Evolutionary conservation across 176 grass and related monocot genomes (phyloP).

Genomic region (Aechmea fasciata): DNA sequence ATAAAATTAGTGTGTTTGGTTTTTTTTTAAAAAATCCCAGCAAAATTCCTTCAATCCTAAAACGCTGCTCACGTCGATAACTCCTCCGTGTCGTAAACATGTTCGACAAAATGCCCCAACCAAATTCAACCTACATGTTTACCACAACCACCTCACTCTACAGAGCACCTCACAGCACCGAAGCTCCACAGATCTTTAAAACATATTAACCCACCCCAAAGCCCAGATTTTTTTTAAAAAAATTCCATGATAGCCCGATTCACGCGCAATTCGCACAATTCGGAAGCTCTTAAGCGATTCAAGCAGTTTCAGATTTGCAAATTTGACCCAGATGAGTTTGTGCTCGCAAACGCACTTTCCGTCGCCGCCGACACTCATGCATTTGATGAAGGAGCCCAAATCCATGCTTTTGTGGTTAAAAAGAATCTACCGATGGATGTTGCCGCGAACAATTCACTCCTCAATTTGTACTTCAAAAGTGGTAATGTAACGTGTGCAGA

Average conservation of each 20-base stretch:
- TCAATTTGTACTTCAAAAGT: slow-evolving; percentile 22
- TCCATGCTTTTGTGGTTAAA: slow-evolving; percentile 11
- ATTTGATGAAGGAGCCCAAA: slow-evolving; percentile 7
- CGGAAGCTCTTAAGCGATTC: slow-evolving; percentile 8
- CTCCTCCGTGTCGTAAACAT: background rate
- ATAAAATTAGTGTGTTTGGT: too few species aligned
- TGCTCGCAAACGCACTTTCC: background rate
- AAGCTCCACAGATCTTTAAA: background rate
- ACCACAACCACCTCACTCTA: background rate
- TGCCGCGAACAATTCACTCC: slow-evolving; percentile 8
- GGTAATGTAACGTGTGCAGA: background rate
- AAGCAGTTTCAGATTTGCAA: background rate
- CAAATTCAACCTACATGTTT: background rate
- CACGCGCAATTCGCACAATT: background rate
- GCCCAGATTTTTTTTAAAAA: background rate
- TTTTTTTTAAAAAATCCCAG: too few species aligned
- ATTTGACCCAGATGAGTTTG: slow-evolving; percentile 11
- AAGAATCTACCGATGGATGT: slow-evolving; percentile 17
- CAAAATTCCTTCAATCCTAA: too few species aligned
- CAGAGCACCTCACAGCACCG: background rate
- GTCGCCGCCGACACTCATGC: background rate
- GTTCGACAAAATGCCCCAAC: slow-evolving; percentile 16
- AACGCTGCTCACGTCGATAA: background rate
- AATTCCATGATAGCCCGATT: background rate
- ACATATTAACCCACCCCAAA: background rate